A percentile compares a stretch with the other conserved stretches of the same genome.
These are phyloP conservation scores for Chondrostereum purpureum DNA, from an alignment of 1,284 basidiomycete genomes.

Conservation along the genomic window DNA sequence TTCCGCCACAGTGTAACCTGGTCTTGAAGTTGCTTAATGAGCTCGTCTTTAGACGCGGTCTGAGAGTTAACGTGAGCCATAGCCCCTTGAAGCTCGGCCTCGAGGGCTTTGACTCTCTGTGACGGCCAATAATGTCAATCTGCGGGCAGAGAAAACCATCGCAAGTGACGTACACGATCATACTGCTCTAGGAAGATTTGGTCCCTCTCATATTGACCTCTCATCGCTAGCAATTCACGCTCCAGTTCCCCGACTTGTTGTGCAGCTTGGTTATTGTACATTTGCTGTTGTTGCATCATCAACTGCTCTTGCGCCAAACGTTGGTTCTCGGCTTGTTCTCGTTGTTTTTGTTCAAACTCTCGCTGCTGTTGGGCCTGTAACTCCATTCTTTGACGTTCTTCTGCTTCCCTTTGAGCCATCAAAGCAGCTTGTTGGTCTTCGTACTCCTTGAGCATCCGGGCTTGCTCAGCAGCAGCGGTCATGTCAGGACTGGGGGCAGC, in stretches of 20 bases:
- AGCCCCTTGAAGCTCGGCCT: constrained; percentile 83
- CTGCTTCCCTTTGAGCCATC: constrained; percentile 73
- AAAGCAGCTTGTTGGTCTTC: constrained; percentile 91
- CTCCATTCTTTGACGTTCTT: constrained; percentile 75
- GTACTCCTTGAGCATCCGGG: constrained; percentile 92
- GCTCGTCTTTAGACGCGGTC: constrained; percentile 88
- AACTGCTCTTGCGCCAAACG: constrained; percentile 86
- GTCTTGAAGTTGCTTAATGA: constrained; percentile 94
- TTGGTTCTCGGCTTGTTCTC: constrained; percentile 84
- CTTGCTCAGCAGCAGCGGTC: constrained; percentile 86
- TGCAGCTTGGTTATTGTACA: constrained; percentile 65
- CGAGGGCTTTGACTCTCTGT: constrained; percentile 92
- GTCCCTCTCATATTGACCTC: constrained; percentile 96
- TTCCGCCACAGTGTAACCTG: constrained; percentile 97
- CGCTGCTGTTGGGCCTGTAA: constrained; percentile 76
- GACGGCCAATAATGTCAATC: constrained; percentile 6
- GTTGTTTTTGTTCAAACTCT: constrained; percentile 90
- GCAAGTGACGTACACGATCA: constrained; percentile 63
- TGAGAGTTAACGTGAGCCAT: constrained; percentile 82
- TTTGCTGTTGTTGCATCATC: constrained; percentile 71
- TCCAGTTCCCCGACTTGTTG: constrained; percentile 78
- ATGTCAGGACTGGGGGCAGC: constrained; percentile 66
- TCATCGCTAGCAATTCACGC: constrained; percentile 86
- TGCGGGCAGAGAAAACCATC: constrained; percentile 4
- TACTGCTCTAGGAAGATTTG: constrained; percentile 98